A percentile compares a stretch with the other conserved stretches of the same genome.
Conservation (phyloP, 2,329 filamentous ascomycete species). For the Fusarium hostae region DNA sequence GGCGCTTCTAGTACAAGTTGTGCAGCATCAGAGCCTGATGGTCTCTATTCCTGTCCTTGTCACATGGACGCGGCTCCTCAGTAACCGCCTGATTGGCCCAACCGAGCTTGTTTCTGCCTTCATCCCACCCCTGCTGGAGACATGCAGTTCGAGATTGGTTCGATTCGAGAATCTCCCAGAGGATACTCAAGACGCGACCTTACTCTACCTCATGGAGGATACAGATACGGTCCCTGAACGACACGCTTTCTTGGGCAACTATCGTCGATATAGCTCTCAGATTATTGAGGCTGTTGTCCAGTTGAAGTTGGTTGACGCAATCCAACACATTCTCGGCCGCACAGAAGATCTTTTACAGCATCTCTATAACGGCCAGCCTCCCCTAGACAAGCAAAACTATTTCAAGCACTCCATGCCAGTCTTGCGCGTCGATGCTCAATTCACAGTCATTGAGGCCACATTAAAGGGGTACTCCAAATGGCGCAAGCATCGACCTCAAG, state of each 20-base stretch:
- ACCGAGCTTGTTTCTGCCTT: slow-evolving; percentile 70
- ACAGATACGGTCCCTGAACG: slow-evolving; percentile 94
- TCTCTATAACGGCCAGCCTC: slow-evolving; percentile 76
- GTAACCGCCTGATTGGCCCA: slow-evolving; percentile 73
- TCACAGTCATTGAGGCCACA: slow-evolving; percentile 87
- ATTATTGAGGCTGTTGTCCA: slow-evolving; percentile 89
- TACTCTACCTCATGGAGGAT: slow-evolving; percentile 88
- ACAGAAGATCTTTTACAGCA: slow-evolving; percentile 79
- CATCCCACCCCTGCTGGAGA: slow-evolving; percentile 81
- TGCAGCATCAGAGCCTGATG: slow-evolving; percentile 86
- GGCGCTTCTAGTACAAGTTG: slow-evolving; percentile 79
- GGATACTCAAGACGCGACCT: slow-evolving; percentile 81
- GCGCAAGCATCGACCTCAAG: slow-evolving; percentile 55
- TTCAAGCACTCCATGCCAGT: slow-evolving; percentile 77
- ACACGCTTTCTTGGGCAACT: slow-evolving; percentile 95
- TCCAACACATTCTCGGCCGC: slow-evolving; percentile 85
- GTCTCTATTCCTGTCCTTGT: slow-evolving; percentile 94
- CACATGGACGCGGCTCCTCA: slow-evolving; percentile 86
- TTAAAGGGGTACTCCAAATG: slow-evolving; percentile 91
- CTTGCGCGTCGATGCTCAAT: slow-evolving; percentile 86
- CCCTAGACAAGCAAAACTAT: slow-evolving; percentile 72
- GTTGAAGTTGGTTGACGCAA: slow-evolving; percentile 83
- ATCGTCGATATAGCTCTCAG: slow-evolving; percentile 87
- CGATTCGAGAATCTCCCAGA: slow-evolving; percentile 89
- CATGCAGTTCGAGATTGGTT: slow-evolving; percentile 84